A percentile compares a stretch with the other conserved stretches of the same genome.
phyloP scores from a whole-genome alignment of 1,284 basidiomycete species.

The Stygiomarasmius scandens region DNA sequence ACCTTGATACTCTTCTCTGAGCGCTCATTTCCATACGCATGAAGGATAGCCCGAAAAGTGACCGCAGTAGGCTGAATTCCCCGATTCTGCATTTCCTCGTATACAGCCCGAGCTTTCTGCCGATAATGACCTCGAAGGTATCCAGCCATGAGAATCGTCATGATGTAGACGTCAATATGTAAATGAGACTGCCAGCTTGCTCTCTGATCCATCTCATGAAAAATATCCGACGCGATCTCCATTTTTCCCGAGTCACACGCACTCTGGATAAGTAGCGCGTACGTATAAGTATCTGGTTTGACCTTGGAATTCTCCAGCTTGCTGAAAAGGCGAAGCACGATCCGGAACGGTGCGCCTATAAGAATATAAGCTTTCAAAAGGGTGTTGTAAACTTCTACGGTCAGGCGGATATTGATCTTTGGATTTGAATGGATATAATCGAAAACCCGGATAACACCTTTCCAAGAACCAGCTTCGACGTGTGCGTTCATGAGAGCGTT shows the following conservation, averaged over 20 bases:
- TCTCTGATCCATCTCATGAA: slow-evolving; percentile 64
- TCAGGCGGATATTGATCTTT: slow-evolving; percentile 39
- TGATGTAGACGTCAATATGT: slow-evolving; percentile 59
- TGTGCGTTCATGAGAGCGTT: slow-evolving; percentile 83
- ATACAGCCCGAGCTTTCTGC: slow-evolving; percentile 64
- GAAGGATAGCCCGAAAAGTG: slow-evolving; percentile 75
- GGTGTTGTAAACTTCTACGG: slow-evolving; percentile 72
- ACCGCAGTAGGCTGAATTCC: slow-evolving; percentile 72
- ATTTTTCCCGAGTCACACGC: slow-evolving; percentile 80
- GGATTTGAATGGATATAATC: slow-evolving; percentile 60
- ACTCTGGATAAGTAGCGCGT: slow-evolving; percentile 80
- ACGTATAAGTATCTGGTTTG: slow-evolving; percentile 69
- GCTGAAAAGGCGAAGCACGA: slow-evolving; percentile 70
- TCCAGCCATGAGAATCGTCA: slow-evolving; percentile 87
- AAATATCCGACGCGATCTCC: slow-evolving; percentile 69
- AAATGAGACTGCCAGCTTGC: slow-evolving; percentile 41
- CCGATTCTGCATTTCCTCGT: slow-evolving; percentile 73
- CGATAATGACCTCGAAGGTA: slow-evolving; percentile 66
- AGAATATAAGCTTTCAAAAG: slow-evolving; percentile 87
- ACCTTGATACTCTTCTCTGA: slow-evolving; percentile 51
- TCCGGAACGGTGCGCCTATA: slow-evolving; percentile 74
- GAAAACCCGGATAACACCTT: slow-evolving; percentile 71
- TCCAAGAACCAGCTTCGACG: slow-evolving; percentile 82
- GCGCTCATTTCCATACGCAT: slow-evolving; percentile 56
- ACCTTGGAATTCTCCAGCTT: slow-evolving; percentile 53